Conservation (phyloP, 208 protist species). For the Wallacemonas collosoma region DNA sequence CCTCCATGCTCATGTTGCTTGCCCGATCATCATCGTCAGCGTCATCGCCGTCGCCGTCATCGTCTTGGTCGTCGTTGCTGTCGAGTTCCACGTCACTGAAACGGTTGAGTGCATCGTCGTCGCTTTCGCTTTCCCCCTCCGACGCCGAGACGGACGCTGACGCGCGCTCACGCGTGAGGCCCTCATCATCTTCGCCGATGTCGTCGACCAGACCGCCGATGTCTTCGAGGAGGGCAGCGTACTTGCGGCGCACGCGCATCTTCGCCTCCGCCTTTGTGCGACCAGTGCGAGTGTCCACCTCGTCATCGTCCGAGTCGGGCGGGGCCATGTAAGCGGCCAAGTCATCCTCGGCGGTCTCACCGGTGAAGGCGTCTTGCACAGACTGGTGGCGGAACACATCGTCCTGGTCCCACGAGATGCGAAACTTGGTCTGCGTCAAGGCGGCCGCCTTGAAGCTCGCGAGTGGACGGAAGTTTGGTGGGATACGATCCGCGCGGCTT, state of each 20-base stretch:
- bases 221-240: conserved; percentile 80
- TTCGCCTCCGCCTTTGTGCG: conserved; percentile 41
- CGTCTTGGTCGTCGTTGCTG: conserved; percentile 27
- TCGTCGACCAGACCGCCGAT: conserved; percentile 77
- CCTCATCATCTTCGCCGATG: conserved; percentile 18
- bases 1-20: conserved; percentile 63
- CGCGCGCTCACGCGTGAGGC: background rate
- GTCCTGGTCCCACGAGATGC: conserved; percentile 94
- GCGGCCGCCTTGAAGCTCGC: conserved; percentile 81
- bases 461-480: conserved; percentile 81
- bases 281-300: conserved; percentile 23
- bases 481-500: conserved; percentile 62
- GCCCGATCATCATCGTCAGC: conserved; percentile 21
- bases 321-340: conserved; percentile 89
- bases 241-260: conserved; percentile 71
- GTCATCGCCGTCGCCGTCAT: conserved; percentile 22
- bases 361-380: conserved; percentile 85
- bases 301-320: conserved; percentile 78
- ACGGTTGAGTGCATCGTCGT: conserved; percentile 82
- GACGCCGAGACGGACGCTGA: background rate
- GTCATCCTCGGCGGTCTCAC: conserved; percentile 87
- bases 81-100: conserved; percentile 81
- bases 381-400: conserved; percentile 84
- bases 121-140: conserved; percentile 34
- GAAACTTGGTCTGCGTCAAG: conserved; percentile 86